Base-by-base conservation (phyloP, 2,329 filamentous ascomycete species). In the Diaporthe sp. region DNA sequence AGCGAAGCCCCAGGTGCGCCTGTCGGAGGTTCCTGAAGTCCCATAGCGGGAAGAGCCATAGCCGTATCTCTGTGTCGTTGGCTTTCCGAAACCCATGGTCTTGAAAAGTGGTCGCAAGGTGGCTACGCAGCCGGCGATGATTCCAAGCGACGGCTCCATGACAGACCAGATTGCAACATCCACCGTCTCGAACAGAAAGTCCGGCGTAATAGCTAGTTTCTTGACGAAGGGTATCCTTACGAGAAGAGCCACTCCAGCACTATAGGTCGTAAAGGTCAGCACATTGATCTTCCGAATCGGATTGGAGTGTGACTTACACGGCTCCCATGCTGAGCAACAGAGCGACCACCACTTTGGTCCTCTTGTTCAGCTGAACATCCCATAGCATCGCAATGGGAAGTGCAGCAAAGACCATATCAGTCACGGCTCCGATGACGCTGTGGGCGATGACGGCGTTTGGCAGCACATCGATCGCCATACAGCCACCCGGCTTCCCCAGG, bases 361-460 rank as follows among this genome's bases (percentile, higher is more conserved):
- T 82, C 52, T 79, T 79, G 55, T 85, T 86, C 81, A 90, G 87
- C 74, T 87, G 84, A 47, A 89, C 82, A 28, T 85, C 81, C 86
- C 87, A 89, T 0, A 90, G 81, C 52, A 90, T 84, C 17, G 85
- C 84, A 9, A 89, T 83, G 0, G 89, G 89, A 6, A 90, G 78
- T 4, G 88, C 78, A 2, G 86, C 88, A 17, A 89, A 83, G 1
- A 84, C 83, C 81, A 87, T 86, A 76, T 91, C 88, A 57, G 82
- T 85, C 7, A 85, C 74, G 9, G 85, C 86, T 35, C 83, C 84
- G 40, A 89, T 79, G 28, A 82, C 83, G 54, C 86, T 86, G 79
- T 89, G 87, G 0, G 85, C 80, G 42, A 87, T 85, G 0, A 86
- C 87, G 1, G 86, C 79, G 52, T 80, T 79, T 28, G 85, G 84